Percentiles rank a stretch among this genome's conserved stretches.
phyloP scores from a whole-genome alignment of 2,329 filamentous ascomycete genomes.

The Aureobasidium pullulans region DNA sequence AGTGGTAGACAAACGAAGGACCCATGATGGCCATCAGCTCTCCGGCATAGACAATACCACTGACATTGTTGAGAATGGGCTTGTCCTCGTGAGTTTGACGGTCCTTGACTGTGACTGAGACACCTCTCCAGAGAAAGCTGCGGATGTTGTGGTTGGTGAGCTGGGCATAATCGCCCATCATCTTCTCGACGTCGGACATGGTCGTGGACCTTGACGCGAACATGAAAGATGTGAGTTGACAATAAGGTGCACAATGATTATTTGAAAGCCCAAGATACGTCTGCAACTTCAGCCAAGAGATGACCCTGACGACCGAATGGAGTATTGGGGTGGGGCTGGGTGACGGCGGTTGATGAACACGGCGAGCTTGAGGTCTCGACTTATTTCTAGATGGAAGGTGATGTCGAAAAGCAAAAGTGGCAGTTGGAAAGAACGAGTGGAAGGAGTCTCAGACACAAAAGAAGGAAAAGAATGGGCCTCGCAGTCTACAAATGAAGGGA shows the following conservation, averaged over 20 bases:
- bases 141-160: slow-evolving; percentile 57
- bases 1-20: slow-evolving; percentile 43
- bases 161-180: slow-evolving; percentile 41
- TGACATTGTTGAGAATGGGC: slow-evolving; percentile 55
- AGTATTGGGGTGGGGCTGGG: not conserved
- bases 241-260: not conserved
- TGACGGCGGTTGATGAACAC: not conserved
- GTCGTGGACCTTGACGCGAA: slow-evolving; percentile 18
- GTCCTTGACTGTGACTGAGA: slow-evolving; percentile 68
- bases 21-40: slow-evolving; percentile 78
- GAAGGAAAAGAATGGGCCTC: not conserved
- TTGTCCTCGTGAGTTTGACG: slow-evolving; percentile 56
- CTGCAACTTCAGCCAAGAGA: not conserved
- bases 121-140: slow-evolving; percentile 57
- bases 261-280: not conserved
- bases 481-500: slow-evolving; percentile 5
- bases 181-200: slow-evolving; percentile 42
- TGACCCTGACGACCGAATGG: not conserved
- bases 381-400: not conserved
- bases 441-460: slow-evolving; percentile 9
- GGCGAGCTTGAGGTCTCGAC: not conserved
- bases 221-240: not conserved
- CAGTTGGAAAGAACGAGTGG: not conserved
- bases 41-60: slow-evolving; percentile 59
- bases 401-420: not conserved